phyloP scores from a whole-genome alignment of 768 basidiomycete genomes.

The Boletales sp. region DNA sequence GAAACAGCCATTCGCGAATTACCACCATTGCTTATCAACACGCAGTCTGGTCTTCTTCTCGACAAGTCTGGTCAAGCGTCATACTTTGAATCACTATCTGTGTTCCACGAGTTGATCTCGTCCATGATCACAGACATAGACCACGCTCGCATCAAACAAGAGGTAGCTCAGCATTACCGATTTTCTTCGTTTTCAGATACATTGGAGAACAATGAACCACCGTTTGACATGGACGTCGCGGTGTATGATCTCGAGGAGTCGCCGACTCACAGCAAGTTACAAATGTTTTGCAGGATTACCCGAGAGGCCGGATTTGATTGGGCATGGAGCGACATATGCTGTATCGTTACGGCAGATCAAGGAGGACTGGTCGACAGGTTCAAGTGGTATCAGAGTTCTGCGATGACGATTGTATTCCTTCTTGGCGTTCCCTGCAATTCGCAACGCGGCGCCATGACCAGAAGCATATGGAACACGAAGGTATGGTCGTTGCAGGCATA shows the following conservation, averaged over 20 bases:
- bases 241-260: slow-evolving; percentile 4
- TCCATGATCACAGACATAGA: not conserved
- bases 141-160: not conserved
- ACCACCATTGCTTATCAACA: not conserved
- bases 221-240: not conserved
- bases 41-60: not conserved
- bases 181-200: slow-evolving; percentile 5
- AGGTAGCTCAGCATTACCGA: not conserved
- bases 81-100: not conserved
- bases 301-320: slow-evolving; percentile 1
- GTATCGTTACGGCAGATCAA: slow-evolving; percentile 3
- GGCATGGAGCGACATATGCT: slow-evolving; percentile 11
- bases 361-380: slow-evolving; percentile 5
- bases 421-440: not conserved
- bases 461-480: slow-evolving; percentile 4
- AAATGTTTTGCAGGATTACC: slow-evolving; percentile 4
- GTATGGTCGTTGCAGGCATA: slow-evolving; percentile 8
- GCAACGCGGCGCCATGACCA: not conserved
- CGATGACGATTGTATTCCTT: slow-evolving; percentile 3
- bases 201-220: slow-evolving; percentile 3
- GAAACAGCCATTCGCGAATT: not conserved
- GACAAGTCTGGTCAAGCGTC: not conserved
- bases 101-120: not conserved
- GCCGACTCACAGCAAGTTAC: not conserved
- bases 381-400: slow-evolving; percentile 5